These are phyloP conservation scores for Choiromyces venosus DNA, from an alignment of 495 filamentous ascomycete species.

Conservation along the genomic window DNA sequence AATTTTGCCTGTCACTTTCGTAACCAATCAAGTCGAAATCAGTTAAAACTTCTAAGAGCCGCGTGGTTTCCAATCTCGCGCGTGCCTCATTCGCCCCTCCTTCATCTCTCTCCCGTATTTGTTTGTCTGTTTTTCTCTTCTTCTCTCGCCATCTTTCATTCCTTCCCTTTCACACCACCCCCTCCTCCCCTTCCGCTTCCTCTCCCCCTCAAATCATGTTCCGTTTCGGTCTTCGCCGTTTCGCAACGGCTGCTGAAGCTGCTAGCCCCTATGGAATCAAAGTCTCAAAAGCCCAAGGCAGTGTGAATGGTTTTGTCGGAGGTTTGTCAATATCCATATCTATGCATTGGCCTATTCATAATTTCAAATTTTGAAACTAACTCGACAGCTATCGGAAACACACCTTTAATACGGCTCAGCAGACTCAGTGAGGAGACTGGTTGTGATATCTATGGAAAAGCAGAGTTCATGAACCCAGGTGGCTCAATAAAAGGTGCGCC, in stretches of 20 bases:
- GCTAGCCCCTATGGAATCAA: slow-evolving; percentile 55
- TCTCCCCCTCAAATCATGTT: slow-evolving; percentile 45
- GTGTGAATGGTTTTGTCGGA: slow-evolving; percentile 76
- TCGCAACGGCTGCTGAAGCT: slow-evolving; percentile 52
- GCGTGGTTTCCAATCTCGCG: background rate
- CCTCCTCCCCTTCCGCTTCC: background rate
- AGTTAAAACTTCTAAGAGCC: background rate
- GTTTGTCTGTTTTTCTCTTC: background rate
- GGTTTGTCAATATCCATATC: slow-evolving; percentile 55
- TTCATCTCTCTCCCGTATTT: background rate
- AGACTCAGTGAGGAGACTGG: slow-evolving; percentile 83
- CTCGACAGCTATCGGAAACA: slow-evolving; percentile 86
- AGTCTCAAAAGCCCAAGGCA: slow-evolving; percentile 77
- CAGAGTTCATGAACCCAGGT: slow-evolving; percentile 97
- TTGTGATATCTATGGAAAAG: slow-evolving; percentile 91
- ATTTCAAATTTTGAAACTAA: slow-evolving; percentile 20
- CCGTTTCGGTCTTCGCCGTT: slow-evolving; percentile 50
- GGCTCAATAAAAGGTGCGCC: slow-evolving; percentile 68
- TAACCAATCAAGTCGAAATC: background rate
- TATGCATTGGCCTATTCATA: background rate
- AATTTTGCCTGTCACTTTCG: background rate
- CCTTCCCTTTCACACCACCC: background rate
- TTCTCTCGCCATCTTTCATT: background rate
- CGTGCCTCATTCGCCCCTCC: slow-evolving; percentile 5
- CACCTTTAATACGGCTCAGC: slow-evolving; percentile 85